Evolutionary conservation across 2,329 filamentous ascomycete genomes (phyloP), one percentile per base, ranked within the genome.

Genomic region (Penicillium sp.): DNA sequence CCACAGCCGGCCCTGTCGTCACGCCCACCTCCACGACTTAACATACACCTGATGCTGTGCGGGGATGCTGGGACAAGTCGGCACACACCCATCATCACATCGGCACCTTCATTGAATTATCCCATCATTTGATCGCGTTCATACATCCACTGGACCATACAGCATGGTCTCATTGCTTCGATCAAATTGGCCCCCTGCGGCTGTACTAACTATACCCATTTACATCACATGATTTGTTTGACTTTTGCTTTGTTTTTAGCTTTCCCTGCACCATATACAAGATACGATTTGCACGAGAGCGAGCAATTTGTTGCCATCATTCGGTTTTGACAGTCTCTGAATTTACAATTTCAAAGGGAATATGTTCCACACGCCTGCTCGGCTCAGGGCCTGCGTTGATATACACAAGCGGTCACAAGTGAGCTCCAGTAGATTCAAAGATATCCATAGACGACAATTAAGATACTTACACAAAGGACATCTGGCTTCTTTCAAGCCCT

Each of bases 221-320:
- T 41, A 45, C 18, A n/a, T 45, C 21, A 32, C n/a, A 40, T 29
- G 46, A 50, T 50, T 50, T 44, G 22, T 40, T 27, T n/a, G 18
- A n/a, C 3, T 16, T 27, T 36, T 38, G n/a, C 11, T 22, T 32
- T 41, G 14, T 22, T 43, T 53, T 24, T 14, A 14, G 10, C 3
- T 31, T n/a, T 3, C 27, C 11, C 16, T 45, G 31, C 46, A 32
- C 48, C 44, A 49, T 36, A 29, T 39, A 53, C 38, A 45, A 49
- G 39, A 50, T 41, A 45, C 11, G 41, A 54, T 41, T 44, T 24
- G 40, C 45, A 54, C 39, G 46, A 34, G 24, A 54, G 46, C 46
- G 51, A 50, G 51, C 51, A 44, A 44, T 40, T 36, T 8, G 9
- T 36, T 13, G 3, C n/a, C n/a, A 5, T 36, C 5, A n/a, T n/a